phyloP scores from a whole-genome alignment of 2,329 filamentous ascomycete species.

The Claviceps sp. region DNA sequence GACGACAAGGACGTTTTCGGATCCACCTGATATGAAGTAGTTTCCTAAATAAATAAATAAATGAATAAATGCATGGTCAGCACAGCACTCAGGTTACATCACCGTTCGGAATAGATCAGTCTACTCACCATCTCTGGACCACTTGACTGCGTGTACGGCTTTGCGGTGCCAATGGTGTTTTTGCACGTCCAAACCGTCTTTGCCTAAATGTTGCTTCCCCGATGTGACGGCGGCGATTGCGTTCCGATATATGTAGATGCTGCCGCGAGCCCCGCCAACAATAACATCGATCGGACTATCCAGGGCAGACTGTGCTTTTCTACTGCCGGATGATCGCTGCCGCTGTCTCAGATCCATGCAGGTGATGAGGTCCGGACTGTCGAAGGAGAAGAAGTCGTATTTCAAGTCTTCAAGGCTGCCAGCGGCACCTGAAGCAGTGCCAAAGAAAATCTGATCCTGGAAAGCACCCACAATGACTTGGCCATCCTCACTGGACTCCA shows the following conservation, averaged over 20 bases:
- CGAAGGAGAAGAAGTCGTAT: slow-evolving; percentile 45
- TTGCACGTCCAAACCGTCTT: slow-evolving; percentile 41
- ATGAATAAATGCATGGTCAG: slow-evolving; percentile 19
- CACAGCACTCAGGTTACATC: slow-evolving; percentile 13
- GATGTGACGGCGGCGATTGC: slow-evolving; percentile 44
- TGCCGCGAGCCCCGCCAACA: slow-evolving; percentile 62
- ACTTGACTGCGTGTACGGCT: slow-evolving; percentile 72
- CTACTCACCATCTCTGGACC: slow-evolving; percentile 70
- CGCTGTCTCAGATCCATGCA: slow-evolving; percentile 49
- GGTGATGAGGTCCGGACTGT: slow-evolving; percentile 49
- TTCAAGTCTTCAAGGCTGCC: slow-evolving; percentile 17
- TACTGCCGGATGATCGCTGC: slow-evolving; percentile 10
- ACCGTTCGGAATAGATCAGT: neutral
- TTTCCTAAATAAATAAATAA: slow-evolving; percentile 58
- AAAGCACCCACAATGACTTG: slow-evolving; percentile 36
- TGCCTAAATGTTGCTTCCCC: slow-evolving; percentile 23
- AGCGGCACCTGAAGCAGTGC: slow-evolving; percentile 12
- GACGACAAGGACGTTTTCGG: slow-evolving; percentile 75
- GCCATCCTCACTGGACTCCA: slow-evolving; percentile 39
- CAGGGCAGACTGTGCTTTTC: slow-evolving; percentile 14
- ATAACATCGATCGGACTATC: slow-evolving; percentile 52
- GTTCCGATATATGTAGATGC: slow-evolving; percentile 72
- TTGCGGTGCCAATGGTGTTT: slow-evolving; percentile 86
- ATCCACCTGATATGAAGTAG: slow-evolving; percentile 86
- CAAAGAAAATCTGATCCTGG: slow-evolving; percentile 24